Evolutionary conservation across 257 asterid genomes (phyloP).

Genomic region (Ocimum tenuiflorum): DNA sequence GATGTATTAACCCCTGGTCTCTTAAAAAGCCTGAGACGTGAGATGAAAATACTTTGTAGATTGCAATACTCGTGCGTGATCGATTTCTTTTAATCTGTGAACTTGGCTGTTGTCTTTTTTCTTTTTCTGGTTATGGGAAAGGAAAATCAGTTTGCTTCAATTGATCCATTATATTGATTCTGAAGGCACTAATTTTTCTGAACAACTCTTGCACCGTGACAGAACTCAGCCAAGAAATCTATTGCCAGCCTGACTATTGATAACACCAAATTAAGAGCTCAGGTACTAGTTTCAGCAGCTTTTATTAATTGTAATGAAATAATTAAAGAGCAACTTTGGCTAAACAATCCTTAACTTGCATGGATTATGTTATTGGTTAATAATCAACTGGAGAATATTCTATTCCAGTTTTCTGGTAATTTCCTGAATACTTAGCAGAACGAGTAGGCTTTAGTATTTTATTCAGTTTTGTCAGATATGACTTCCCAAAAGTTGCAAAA

Average conservation of each 20-base stretch:
- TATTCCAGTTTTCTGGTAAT: constrained; percentile 15
- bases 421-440: not conserved
- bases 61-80: not conserved
- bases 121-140: not conserved
- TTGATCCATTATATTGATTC: not conserved
- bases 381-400: not conserved
- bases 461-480: not conserved
- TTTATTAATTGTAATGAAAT: not conserved
- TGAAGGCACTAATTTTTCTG: constrained; percentile 17
- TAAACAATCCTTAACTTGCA: constrained; percentile 3
- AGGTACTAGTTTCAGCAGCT: constrained; percentile 39
- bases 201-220: constrained; percentile 26
- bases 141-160: not conserved
- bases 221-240: constrained; percentile 48
- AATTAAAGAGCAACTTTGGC: not conserved
- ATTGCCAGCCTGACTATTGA: constrained; percentile 43
- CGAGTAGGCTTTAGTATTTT: not conserved
- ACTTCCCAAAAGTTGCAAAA: constrained; percentile 1
- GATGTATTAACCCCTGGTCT: not conserved
- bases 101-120: not conserved
- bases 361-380: not conserved
- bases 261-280: constrained; percentile 43
- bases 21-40: not conserved
- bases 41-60: not conserved
- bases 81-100: not conserved